phyloP scores from a whole-genome alignment of 129 eudicot species.

The Lactuca sativa region DNA sequence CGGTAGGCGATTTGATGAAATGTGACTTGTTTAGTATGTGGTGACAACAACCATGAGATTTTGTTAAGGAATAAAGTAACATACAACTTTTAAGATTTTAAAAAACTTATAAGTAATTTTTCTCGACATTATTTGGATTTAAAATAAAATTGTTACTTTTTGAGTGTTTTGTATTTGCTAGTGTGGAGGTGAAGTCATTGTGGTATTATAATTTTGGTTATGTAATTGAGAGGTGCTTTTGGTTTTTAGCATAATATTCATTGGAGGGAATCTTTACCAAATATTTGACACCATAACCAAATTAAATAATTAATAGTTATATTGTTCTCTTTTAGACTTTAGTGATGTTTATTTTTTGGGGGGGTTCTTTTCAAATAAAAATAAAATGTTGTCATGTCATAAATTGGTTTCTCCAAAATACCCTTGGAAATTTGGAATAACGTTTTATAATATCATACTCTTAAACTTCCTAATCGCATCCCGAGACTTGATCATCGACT shows the following conservation, averaged over 20 bases:
- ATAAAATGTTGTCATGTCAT: neutral
- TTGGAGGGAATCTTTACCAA: constrained; percentile 39
- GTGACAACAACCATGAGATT: constrained; percentile 13
- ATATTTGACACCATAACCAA: constrained; percentile 31
- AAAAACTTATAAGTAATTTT: neutral
- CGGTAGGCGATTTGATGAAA: constrained; percentile 23
- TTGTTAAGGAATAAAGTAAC: constrained; percentile 21
- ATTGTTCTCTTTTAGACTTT: neutral
- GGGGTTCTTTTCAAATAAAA: neutral
- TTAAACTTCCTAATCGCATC: too few species aligned
- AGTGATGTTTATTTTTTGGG: constrained; percentile 1
- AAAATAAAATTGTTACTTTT: neutral
- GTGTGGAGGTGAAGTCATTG: constrained; percentile 30
- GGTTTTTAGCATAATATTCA: constrained; percentile 34
- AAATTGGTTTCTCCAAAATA: too few species aligned
- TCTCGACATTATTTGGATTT: neutral
- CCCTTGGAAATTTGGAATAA: too few species aligned
- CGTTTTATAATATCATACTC: too few species aligned
- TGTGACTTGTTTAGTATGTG: constrained; percentile 18
- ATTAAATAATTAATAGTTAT: constrained; percentile 14
- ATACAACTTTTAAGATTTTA: neutral
- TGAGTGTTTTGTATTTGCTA: constrained; percentile 2
- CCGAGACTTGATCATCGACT: too few species aligned
- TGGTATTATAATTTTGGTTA: constrained; percentile 8
- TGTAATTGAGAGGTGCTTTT: constrained; percentile 25